Evolutionary conservation across 192 early-diverging fungal genomes (phyloP), one percentile per base, ranked within the genome.

Genomic region (Blastocladiella britannica): DNA sequence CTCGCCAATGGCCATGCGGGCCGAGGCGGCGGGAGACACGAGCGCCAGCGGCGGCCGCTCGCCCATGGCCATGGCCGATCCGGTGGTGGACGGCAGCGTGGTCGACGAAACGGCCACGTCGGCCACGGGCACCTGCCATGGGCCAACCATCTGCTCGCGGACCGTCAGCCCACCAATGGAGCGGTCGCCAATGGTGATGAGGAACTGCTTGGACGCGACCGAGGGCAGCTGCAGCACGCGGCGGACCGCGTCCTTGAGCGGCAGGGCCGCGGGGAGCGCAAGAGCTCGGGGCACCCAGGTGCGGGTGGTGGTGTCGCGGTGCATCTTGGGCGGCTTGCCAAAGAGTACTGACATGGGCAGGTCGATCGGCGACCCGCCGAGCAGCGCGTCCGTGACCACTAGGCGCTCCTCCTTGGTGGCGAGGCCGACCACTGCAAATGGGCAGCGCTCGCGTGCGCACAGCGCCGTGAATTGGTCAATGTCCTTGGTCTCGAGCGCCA

Each of bases 21-120:
- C 84, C 5, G 89, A 87, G 0, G 93, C 93, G 8, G 82, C 91
- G 2, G 82, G 76, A 28, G 82, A 81, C 4, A 96, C 62, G 12
- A 93, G 65, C 0, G 96, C 90, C 53, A 91, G 60, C 29, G 90
- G 79, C 4, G 90, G 83, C 53, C 92, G 82, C 72, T 99, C 96
- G 53, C 96, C 96, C 82, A 94, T 85, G 9, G 93, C 87, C 91
- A 99, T 97, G 12, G 93, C 92, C 69, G 95, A 86, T 60, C 93
- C 96, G 1, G 78, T 79, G 25, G 73, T 70, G 51, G 79, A 66
- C 12, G 29, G n/a, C 1, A 63, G 57, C 51, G 55, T 82, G 81
- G 58, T 72, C 63, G 51, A 77, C n/a, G 82, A 87, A 9, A 99
- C 88, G 0, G 89, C 82, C 9, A 94, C 93, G 70, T 99, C 93